Conservation (phyloP, 2,329 filamentous ascomycete genomes). For the Fusarium longipes region DNA sequence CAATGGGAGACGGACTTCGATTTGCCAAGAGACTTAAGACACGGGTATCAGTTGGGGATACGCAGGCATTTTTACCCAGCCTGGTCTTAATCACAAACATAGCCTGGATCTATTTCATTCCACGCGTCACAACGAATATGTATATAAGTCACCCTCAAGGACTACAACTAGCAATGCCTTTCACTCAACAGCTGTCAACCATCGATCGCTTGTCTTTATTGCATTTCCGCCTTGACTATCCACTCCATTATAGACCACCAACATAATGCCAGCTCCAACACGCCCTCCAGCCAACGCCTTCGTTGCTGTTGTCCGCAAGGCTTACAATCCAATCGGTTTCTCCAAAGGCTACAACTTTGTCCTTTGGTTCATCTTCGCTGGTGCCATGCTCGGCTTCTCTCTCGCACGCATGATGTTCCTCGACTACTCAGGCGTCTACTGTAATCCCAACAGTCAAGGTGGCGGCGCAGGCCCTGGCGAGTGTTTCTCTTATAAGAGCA, state of each 20-base stretch:
- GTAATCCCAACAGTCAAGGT: background rate
- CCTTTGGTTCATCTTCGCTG: slow-evolving; percentile 62
- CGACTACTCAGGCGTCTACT: slow-evolving; percentile 15
- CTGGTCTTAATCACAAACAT: background rate
- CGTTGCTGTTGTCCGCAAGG: slow-evolving; percentile 6
- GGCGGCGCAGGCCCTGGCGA: slow-evolving; percentile 13
- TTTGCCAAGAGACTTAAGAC: background rate
- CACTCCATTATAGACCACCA: background rate
- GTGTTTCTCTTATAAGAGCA: slow-evolving; percentile 22
- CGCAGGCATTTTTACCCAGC: background rate
- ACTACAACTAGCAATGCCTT: background rate
- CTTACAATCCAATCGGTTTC: slow-evolving; percentile 66
- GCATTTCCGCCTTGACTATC: background rate
- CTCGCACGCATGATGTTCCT: slow-evolving; percentile 41
- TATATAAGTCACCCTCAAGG: background rate
- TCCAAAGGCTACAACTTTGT: slow-evolving; percentile 55
- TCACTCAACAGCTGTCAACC: background rate
- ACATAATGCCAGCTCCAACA: background rate
- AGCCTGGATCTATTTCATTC: background rate
- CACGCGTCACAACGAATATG: background rate
- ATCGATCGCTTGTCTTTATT: background rate
- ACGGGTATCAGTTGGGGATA: background rate
- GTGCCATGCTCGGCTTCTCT: slow-evolving; percentile 46
- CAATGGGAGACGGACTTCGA: background rate
- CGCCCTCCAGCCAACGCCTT: slow-evolving; percentile 14